phyloP scores from a whole-genome alignment of 495 filamentous ascomycete species.

The Stereocaulon alpinum region DNA sequence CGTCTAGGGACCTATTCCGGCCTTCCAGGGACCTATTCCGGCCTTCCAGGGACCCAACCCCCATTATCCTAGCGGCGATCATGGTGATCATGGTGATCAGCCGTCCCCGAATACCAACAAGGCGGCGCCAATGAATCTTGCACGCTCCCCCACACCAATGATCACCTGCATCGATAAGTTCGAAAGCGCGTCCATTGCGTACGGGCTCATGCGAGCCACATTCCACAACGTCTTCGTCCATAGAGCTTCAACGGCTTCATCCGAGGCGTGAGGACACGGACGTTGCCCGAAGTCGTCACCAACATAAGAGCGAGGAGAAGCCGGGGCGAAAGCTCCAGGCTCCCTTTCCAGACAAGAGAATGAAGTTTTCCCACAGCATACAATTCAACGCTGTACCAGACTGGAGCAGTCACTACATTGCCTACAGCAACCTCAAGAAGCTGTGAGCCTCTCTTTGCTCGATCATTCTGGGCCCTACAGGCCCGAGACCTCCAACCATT shows the following conservation, averaged over 20 bases:
- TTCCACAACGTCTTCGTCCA: neutral
- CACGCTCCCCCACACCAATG: neutral
- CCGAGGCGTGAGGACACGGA: neutral
- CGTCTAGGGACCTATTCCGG: neutral
- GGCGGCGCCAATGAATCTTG: neutral
- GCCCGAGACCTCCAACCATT: neutral
- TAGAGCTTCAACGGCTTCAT: slow-evolving; percentile 6
- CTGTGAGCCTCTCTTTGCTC: slow-evolving; percentile 47
- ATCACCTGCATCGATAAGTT: neutral
- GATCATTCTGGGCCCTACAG: neutral
- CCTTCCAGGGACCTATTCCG: too few species aligned
- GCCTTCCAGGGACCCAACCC: neutral
- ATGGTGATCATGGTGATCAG: too few species aligned
- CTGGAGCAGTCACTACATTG: slow-evolving; percentile 95
- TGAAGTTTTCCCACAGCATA: slow-evolving; percentile 99
- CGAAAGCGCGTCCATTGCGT: neutral
- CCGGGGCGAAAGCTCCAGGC: slow-evolving; percentile 20
- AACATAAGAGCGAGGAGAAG: neutral
- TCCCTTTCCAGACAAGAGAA: slow-evolving; percentile 42
- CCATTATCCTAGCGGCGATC: too few species aligned
- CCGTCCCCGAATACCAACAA: neutral
- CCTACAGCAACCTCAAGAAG: slow-evolving; percentile 98
- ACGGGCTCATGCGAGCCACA: slow-evolving; percentile 7
- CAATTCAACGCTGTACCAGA: slow-evolving; percentile 99
- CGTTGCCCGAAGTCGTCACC: neutral